phyloP scores from a whole-genome alignment of 495 filamentous ascomycete species.

The Hypoxylon cercidicola region DNA sequence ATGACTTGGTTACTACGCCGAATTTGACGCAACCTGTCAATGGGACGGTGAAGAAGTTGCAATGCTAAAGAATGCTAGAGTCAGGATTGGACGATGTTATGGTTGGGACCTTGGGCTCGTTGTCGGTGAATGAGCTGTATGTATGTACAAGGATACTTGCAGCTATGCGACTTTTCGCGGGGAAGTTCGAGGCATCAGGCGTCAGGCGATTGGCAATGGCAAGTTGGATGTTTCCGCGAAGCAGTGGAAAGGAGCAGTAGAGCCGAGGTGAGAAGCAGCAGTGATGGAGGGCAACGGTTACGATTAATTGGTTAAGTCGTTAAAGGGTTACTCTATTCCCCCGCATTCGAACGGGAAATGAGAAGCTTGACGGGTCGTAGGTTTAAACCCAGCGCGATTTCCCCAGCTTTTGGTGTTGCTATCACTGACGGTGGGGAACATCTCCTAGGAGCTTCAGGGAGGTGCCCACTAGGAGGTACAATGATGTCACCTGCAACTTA shows the following conservation, averaged over 20 bases:
- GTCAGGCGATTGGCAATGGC: conserved; percentile 22
- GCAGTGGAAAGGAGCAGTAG: conserved; percentile 26
- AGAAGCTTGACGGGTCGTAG: not conserved
- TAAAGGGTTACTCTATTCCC: conserved; percentile 35
- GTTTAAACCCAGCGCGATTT: conserved; percentile 28
- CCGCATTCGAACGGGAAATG: conserved; percentile 33
- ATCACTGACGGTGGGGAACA: conserved; percentile 27
- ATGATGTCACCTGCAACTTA: conserved; percentile 32
- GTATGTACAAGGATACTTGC: conserved; percentile 25
- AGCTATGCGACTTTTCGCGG: conserved; percentile 34
- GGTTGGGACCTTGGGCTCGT: conserved; percentile 1
- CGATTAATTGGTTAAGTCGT: conserved; percentile 48
- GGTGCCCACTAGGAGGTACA: not conserved
- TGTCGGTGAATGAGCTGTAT: conserved; percentile 6
- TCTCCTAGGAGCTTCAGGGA: conserved; percentile 8
- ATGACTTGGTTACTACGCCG: conserved; percentile 18
- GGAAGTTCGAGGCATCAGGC: conserved; percentile 15
- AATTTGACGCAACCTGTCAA: conserved; percentile 39
- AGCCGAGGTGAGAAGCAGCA: conserved; percentile 16
- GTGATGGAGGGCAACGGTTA: conserved; percentile 40
- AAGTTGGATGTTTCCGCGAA: conserved; percentile 28
- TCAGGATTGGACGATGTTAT: conserved; percentile 35
- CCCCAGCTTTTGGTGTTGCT: conserved; percentile 37
- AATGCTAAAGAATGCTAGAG: conserved; percentile 36
- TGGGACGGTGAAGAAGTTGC: conserved; percentile 40